Base-by-base conservation (phyloP, 176 grass and related monocot species). In the Avena atlantica region DNA sequence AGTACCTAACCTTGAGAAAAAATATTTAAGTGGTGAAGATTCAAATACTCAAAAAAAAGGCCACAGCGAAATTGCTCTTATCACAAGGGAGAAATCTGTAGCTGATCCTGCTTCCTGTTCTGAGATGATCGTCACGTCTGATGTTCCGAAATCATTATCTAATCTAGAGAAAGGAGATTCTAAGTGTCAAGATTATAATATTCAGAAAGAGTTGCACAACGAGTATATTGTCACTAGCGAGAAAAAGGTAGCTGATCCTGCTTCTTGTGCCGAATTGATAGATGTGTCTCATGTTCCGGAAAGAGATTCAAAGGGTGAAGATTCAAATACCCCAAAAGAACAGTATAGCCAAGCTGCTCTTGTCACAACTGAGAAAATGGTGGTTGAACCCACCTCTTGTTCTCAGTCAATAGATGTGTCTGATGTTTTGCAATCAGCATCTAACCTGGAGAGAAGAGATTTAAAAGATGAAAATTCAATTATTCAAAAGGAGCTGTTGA, bases 391-490 rank as follows among this genome's bases (percentile, higher is more conserved):
- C 52, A 36, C 62, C 20, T 85, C 53, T 85, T 83, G 50, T 56
- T 63, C 70, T 70, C 71, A 87, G 31, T 57, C 74, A 6, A 67
- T 83, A 36, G 58, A 82, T 37, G 67, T 80, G 42, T 75, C 90
- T 62, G 60, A 83, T 61, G 66, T 89, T 50, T 36, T 92, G 90
- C 74, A 89, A 58, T 86, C 75, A 47, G 69, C 13, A 47, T 72
- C 69, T 47, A 72, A 47, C 69, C 69, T 47, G 40, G 69, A 72
- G 40, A 21, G 40, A 73, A 73, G 70, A 49, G 20, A 73, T 73
- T 12, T 73, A 24, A 73, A 73, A 12, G 70, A 14, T 49, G n/a
- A 48, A 73, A 12, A 49, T 73, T 4, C 70, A 49, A 6, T 13
- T 73, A 23, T 49, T 49, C 42, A 73, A 73, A 73, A 24, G 44